Evolutionary conservation across 1,139 yeast genomes (phyloP), one percentile per base, ranked within the genome.

Genomic region (Kodamaea anthophila): DNA sequence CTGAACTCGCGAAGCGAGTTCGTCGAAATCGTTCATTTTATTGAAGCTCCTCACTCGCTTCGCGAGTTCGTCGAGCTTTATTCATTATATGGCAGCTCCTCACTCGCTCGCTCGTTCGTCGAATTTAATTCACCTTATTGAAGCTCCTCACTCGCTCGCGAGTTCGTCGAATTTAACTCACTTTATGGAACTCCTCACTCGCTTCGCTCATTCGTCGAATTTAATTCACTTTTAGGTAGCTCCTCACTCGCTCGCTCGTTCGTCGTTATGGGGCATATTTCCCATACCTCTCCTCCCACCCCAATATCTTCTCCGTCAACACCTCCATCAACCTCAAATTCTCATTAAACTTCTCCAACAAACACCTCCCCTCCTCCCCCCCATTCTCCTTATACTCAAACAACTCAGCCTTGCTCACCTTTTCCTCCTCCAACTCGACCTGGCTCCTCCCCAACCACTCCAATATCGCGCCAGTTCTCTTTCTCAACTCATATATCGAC

Each of bases 401-500:
- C 35, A 77, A 52, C 39, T 64, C 67, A 23, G 62, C 58, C 43
- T 83, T 73, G 35, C 69, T 67, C 7, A 65, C 59, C 40, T 77
- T 77, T 46, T 87, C 96, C 30, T 72, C 74, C 25, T 77, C 79
- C 38, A 87, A 60, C 47, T 91, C 96, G 35, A 77, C 55, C 51
- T 86, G 94, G 2, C 94, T 81, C 28, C 95, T 66, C 6, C 86
- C 86, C 18, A 88, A 69, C 69, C 88, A 91, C 57, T 91, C 97
- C 45, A 88, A 62, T 12, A 91, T 87, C 3, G 96, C 94, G 4
- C 88, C 83, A 1, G 87, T 84, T 34, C 98, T 69, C 47, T 86
- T 79, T 33, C 88, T 74, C 77, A 88, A 77, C 50, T 88, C 98
- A 41, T 73, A 71, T 36, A 87, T 58, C 2, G 87, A 70, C 3